phyloP scores from a whole-genome alignment of 768 basidiomycete genomes.

The Leccinum fibrillosum region DNA sequence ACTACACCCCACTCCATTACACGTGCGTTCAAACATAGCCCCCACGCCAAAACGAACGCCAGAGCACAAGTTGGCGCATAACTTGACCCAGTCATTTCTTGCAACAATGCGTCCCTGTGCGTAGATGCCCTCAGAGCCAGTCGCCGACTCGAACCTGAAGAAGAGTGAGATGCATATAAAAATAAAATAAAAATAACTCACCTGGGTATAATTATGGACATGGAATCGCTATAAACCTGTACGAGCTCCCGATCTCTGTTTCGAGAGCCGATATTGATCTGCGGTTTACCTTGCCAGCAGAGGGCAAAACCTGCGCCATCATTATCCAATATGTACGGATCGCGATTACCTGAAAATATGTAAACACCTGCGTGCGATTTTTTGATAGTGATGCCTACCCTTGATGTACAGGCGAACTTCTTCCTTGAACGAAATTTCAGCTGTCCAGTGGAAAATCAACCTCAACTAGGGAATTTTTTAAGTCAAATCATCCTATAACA shows the following conservation, averaged over 20 bases:
- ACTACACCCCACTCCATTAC: slow-evolving; percentile 58
- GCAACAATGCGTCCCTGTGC: slow-evolving; percentile 20
- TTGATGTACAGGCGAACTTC: slow-evolving; percentile 84
- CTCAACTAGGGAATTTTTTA: slow-evolving; percentile 47
- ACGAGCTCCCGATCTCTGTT: slow-evolving; percentile 76
- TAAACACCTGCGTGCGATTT: slow-evolving; percentile 8
- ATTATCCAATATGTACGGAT: slow-evolving; percentile 69
- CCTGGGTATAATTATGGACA: slow-evolving; percentile 86
- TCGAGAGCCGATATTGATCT: slow-evolving; percentile 62
- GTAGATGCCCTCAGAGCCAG: slow-evolving; percentile 8
- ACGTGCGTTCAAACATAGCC: slow-evolving; percentile 77
- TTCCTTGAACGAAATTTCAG: slow-evolving; percentile 60
- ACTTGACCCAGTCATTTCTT: slow-evolving; percentile 50
- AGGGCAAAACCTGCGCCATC: slow-evolving; percentile 85
- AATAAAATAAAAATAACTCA: slow-evolving; percentile 36
- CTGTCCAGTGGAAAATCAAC: slow-evolving; percentile 80
- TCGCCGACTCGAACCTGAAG: slow-evolving; percentile 20
- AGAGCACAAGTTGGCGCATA: slow-evolving; percentile 79
- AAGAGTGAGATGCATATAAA: slow-evolving; percentile 1
- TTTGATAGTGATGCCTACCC: slow-evolving; percentile 44
- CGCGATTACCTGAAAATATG: slow-evolving; percentile 59
- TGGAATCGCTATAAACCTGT: slow-evolving; percentile 77
- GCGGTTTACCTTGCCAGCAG: slow-evolving; percentile 76
- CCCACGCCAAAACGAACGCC: slow-evolving; percentile 89
- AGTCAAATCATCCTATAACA: background rate